phyloP scores from a whole-genome alignment of 2,329 filamentous ascomycete species.

The Calonectria pteridis region DNA sequence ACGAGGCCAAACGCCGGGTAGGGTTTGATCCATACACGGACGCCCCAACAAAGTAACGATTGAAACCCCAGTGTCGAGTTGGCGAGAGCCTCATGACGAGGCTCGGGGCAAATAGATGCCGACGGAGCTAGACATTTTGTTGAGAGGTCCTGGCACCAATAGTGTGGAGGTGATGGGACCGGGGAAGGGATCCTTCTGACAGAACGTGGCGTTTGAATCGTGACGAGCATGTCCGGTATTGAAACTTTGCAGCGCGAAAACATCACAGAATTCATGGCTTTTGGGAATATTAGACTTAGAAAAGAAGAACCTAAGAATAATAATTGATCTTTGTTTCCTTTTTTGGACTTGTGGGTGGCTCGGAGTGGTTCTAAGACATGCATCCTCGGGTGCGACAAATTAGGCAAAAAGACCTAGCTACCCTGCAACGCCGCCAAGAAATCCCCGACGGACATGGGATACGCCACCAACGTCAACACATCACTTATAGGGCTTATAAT shows the following conservation, averaged over 20 bases:
- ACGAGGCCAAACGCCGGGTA: conserved; percentile 61
- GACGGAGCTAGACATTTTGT: conserved; percentile 16
- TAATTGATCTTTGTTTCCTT: neutral
- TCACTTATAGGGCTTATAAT: neutral
- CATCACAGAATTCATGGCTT: neutral
- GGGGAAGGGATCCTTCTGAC: neutral
- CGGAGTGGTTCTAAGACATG: neutral
- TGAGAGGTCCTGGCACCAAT: conserved; percentile 10
- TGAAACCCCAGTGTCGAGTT: neutral
- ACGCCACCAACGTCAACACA: neutral
- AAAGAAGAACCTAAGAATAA: neutral
- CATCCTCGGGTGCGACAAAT: neutral
- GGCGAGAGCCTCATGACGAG: neutral
- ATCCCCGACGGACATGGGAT: neutral
- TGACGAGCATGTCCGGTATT: neutral
- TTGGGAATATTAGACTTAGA: neutral
- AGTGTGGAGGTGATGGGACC: neutral
- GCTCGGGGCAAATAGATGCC: conserved; percentile 10
- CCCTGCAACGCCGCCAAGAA: neutral
- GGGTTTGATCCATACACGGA: conserved; percentile 71
- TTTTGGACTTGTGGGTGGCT: neutral
- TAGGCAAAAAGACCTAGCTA: conserved; percentile 4
- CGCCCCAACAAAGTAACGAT: conserved; percentile 45
- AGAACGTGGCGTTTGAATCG: neutral
- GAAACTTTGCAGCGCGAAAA: neutral